Evolutionary conservation across 768 basidiomycete genomes (phyloP), one percentile per base, ranked within the genome.

Genomic region (Symmetrospora coprosmae): DNA sequence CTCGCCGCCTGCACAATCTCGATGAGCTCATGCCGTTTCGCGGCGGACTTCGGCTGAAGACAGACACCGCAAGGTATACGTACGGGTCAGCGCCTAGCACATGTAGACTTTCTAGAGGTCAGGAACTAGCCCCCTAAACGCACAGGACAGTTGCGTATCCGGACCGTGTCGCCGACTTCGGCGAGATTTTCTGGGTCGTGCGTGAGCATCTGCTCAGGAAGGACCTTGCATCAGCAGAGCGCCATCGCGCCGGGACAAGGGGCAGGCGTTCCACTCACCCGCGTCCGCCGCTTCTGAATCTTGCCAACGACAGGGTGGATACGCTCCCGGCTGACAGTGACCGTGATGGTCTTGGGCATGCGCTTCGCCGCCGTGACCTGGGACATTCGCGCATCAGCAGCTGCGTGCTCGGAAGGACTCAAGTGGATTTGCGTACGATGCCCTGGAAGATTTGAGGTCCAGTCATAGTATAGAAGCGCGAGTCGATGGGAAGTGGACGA

Each of bases 271-370:
- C 41, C 9, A 58, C n/a, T 33, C 25, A 58, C 55, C 40, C 37
- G 8, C 43, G 55, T 58, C 33, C 55, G n/a, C 4, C 55, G 55
- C 43, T 58, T 58, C 41, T 58, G 55, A 58, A 41, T 30, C 55
- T 58, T 58, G 27, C 55, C 55, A 4, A 58, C 55, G n/a, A 58
- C 41, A 7, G 55, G 55, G 34, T 58, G 55, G 5, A 58, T 33
- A 17, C 31, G 19, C 16, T 41, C 16, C 5, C 55, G 40, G 25
- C 23, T 43, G 21, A 58, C 55, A 3, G 25, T 43, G 8, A 58
- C 55, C 13, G 55, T 45, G 41, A 58, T 58, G 16, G 55, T 58
- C 31, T 58, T 58, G 9, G 55, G 55, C 55, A 58, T 58, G 9
- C 55, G 38, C 40, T 58, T 43, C 5, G 55, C 55, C 27, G 55